Evolutionary conservation across 352 stramenopile species (phyloP), one percentile per base, ranked within the genome.

Genomic region (Globisporangium viniferum): DNA sequence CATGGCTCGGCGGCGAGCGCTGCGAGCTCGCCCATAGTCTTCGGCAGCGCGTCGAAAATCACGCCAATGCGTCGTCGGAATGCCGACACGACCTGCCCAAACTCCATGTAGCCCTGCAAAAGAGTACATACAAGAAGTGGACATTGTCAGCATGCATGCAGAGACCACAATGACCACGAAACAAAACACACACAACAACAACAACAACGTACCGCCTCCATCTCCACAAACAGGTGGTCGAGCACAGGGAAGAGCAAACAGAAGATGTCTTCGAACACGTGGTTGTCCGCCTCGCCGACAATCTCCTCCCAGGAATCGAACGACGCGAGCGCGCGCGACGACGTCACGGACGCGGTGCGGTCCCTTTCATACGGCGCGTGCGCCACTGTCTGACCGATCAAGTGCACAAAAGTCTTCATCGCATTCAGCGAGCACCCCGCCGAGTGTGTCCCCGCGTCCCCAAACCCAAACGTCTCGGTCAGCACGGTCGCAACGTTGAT

Each of bases 221-320:
- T 94, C 66, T 93, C 79, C 51, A 95, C 88, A 71, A 95, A 95
- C 44, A 95, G 75, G n/a, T 70, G 73, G 64, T 95, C 88, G 58
- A 95, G 67, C 44, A 93, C 74, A 5, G 88, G 88, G 63, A 94
- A 94, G 2, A 94, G 69, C 36, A 93, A 54, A 51, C 86, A 93
- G 68, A 95, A 95, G 22, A 95, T 88, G 18, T 86, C 84, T 74
- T 95, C 88, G 64, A 94, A 95, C 48, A 94, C 88, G 69, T 91
- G 80, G 70, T 93, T 95, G 51, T 88, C 76, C 6, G 81, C 71
- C 33, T 93, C 86, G 18, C 75, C 67, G 15, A 91, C 65, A 20
- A 95, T 75, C 29, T 95, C 86, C 8, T 93, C 82, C 88, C 88
- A 95, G 8, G 75, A 81, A 22, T 84, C 66, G 58, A 91, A 91